Conservation (phyloP, 371 early-diverging fungal species). For the Mortierella sp. region DNA sequence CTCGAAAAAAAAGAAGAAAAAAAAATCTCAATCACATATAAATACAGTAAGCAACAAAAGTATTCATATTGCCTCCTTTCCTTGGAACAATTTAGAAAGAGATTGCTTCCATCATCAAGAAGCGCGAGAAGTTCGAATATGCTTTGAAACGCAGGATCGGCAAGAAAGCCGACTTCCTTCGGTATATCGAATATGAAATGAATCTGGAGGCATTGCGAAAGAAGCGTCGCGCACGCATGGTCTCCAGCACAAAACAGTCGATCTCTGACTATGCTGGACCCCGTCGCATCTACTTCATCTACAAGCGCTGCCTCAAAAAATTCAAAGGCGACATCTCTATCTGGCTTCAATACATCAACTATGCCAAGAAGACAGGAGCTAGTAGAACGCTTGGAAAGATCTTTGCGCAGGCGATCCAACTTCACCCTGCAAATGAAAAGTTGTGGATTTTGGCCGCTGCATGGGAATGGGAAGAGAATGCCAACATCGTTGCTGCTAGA, state of each 20-base stretch:
- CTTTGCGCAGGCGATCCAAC: constrained; percentile 80
- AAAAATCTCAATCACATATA: neutral
- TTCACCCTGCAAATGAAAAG: constrained; percentile 82
- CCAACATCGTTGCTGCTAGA: constrained; percentile 85
- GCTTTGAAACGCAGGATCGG: constrained; percentile 82
- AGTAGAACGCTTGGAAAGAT: constrained; percentile 78
- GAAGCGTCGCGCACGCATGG: constrained; percentile 82
- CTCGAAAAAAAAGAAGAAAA: too few species aligned
- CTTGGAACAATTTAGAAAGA: constrained; percentile 61
- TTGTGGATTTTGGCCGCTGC: constrained; percentile 94
- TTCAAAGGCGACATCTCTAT: constrained; percentile 86
- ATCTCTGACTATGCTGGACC: constrained; percentile 74
- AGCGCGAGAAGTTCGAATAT: constrained; percentile 91
- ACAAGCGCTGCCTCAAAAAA: constrained; percentile 81
- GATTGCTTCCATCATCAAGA: constrained; percentile 89
- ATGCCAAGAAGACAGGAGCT: constrained; percentile 70
- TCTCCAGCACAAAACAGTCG: constrained; percentile 52
- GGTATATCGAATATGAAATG: constrained; percentile 95
- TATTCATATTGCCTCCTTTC: neutral
- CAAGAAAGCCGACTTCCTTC: constrained; percentile 84
- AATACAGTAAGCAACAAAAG: neutral
- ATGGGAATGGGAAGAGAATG: constrained; percentile 89
- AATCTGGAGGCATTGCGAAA: constrained; percentile 88
- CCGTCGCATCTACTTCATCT: constrained; percentile 82
- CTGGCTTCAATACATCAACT: constrained; percentile 95